Evolutionary conservation across 768 basidiomycete species (phyloP), one percentile per base, ranked within the genome.

Genomic region (Nevesoporus exiguus): DNA sequence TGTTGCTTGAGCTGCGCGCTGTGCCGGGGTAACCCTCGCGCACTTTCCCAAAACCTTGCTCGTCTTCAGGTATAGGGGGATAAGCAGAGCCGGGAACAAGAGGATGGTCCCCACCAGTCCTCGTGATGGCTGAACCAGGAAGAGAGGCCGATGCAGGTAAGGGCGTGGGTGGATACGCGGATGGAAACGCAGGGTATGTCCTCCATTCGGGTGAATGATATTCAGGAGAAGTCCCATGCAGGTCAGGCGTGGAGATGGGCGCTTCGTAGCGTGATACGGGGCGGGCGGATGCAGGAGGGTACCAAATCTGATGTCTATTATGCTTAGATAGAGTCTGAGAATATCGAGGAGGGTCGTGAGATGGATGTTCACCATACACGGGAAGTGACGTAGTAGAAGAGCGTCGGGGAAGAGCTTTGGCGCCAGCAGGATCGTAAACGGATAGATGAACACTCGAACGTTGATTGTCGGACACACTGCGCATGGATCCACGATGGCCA

Each of bases 111-210:
- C 21, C 24, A 33, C 52, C 47, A 22, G 47, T 49, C 31, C 51
- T 51, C 14, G 50, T 13, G 14, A 47, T 54, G 17, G 59, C 47
- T 19, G 52, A 64, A 9, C 42, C 47, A 54, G 67, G 72, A 44
- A 74, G 71, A 19, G 64, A 67, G 24, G 73, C 61, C 3, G 75
- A 67, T 17, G 69, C 67, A 21, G 72, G 72, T n/a, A 82, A 60
- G 11, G 86, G 87, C 14, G 85, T 88, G 0, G 85, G 76, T 9
- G 87, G 88, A 62, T 90, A 90, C 31, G 88, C 88, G 5, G 88
- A 82, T 29, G 88, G 88, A 49, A 89, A 85, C 17, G 84, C 75
- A 13, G 87, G 87, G 60, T 89, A 90, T 64, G 80, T 73, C 52
- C 85, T 72, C 86, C 86, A 90, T 58, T 90, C 86, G 37, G 86